Conservation (phyloP, 2,329 filamentous ascomycete species). For the Neoscytalidium dimidiatum region DNA sequence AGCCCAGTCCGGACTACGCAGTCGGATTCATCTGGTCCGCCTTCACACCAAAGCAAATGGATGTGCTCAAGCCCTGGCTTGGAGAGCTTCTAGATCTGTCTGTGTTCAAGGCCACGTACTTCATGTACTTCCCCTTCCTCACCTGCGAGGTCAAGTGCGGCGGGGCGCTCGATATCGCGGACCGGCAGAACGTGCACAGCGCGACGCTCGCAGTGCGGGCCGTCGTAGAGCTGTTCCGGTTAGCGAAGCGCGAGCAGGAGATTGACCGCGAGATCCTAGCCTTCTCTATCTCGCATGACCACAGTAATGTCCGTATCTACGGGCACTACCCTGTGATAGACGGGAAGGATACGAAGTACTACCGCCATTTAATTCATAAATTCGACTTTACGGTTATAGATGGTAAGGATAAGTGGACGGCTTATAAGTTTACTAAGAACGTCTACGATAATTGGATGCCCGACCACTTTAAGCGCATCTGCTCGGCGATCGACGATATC, state of each 20-base stretch:
- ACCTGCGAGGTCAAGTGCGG: conserved; percentile 27
- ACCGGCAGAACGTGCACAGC: conserved; percentile 27
- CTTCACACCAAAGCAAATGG: too few relatives aligned
- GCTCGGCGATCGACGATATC: conserved; percentile 22
- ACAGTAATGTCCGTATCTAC: conserved; percentile 8
- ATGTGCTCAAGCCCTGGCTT: conserved; percentile 25
- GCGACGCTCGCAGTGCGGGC: background rate
- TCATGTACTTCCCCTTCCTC: conserved; percentile 23
- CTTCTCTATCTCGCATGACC: conserved; percentile 10
- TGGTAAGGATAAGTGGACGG: conserved; percentile 21
- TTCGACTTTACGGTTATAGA: conserved; percentile 12
- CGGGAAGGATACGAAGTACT: conserved; percentile 19
- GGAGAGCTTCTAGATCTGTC: conserved; percentile 12
- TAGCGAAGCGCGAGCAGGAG: conserved; percentile 4
- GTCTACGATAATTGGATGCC: conserved; percentile 21
- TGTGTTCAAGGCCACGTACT: conserved; percentile 14
- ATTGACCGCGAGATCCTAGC: background rate
- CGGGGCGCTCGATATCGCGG: conserved; percentile 25
- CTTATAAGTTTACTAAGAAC: conserved; percentile 21
- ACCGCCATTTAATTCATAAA: background rate
- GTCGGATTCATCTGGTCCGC: background rate
- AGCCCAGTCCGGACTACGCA: background rate
- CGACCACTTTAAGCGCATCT: conserved; percentile 22
- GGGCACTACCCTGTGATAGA: conserved; percentile 21
- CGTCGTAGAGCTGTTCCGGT: conserved; percentile 1